These are phyloP conservation scores for Lycium barbarum DNA, from an alignment of 257 asterid species.

Conservation along the genomic window DNA sequence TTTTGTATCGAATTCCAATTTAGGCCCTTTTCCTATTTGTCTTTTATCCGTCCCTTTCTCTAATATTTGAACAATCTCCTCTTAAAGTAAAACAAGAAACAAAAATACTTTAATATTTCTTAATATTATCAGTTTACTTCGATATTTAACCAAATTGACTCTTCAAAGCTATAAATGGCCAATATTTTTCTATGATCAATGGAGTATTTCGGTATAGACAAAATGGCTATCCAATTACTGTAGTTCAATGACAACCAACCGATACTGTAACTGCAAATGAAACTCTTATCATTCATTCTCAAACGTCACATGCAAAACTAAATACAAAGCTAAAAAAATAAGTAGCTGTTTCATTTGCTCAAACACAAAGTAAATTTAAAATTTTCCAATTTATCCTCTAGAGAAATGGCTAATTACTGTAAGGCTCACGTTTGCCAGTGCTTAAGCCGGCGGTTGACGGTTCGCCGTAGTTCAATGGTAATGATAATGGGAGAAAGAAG, in stretches of 20 bases:
- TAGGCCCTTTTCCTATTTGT: no score
- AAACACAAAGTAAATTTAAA: neutral
- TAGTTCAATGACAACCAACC: neutral
- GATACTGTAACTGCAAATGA: neutral
- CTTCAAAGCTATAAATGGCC: neutral
- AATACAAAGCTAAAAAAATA: neutral
- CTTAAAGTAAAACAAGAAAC: neutral
- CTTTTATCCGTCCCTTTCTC: neutral
- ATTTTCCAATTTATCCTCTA: constrained; percentile 32
- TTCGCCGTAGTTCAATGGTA: constrained; percentile 58
- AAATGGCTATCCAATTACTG: neutral
- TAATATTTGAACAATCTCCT: neutral
- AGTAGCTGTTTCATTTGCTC: no score
- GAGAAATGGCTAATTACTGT: constrained; percentile 58
- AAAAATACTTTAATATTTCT: neutral
- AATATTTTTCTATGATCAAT: neutral
- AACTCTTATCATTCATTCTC: neutral
- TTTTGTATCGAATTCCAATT: no score
- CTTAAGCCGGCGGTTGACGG: constrained; percentile 66
- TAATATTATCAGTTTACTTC: neutral
- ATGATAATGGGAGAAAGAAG: constrained; percentile 53
- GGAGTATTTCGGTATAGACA: neutral
- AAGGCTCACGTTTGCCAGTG: constrained; percentile 91
- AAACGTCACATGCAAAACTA: neutral
- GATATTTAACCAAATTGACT: constrained; percentile 1